Conservation (phyloP, 805 yeast genomes). For the Lachancea fermentati region DNA sequence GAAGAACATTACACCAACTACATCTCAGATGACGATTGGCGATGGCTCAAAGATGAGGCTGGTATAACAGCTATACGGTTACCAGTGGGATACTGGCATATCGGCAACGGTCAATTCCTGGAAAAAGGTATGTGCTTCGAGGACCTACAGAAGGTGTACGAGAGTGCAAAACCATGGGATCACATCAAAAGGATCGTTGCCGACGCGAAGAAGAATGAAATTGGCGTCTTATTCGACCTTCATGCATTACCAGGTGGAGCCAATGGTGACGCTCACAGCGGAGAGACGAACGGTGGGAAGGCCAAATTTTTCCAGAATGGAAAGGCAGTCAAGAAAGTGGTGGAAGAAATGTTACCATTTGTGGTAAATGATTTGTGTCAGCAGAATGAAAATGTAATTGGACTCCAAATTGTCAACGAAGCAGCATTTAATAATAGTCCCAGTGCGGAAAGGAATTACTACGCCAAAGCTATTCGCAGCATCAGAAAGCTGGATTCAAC, state of each 20-base stretch:
- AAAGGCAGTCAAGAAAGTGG: conserved; percentile 37
- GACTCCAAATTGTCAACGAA: conserved; percentile 83
- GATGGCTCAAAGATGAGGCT: conserved; percentile 51
- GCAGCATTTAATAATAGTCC: conserved; percentile 57
- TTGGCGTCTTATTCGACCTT: conserved; percentile 74
- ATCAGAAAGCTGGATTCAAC: conserved; percentile 50
- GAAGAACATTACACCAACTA: conserved; percentile 65
- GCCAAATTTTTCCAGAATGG: conserved; percentile 37
- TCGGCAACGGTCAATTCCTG: conserved; percentile 53
- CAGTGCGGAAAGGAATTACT: conserved; percentile 51
- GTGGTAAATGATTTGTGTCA: conserved; percentile 53
- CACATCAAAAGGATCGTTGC: conserved; percentile 49
- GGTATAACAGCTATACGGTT: conserved; percentile 79
- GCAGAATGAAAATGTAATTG: conserved; percentile 62
- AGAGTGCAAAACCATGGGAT: conserved; percentile 59
- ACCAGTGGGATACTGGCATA: conserved; percentile 90
- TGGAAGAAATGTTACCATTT: conserved; percentile 49
- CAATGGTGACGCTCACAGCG: conserved; percentile 79
- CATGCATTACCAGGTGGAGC: conserved; percentile 95
- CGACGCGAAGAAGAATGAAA: conserved; percentile 54
- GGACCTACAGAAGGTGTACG: conserved; percentile 49
- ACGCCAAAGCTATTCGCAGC: conserved; percentile 53
- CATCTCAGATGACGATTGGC: conserved; percentile 69
- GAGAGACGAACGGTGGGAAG: conserved; percentile 37
- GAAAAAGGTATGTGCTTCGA: conserved; percentile 59